Evolutionary conservation across 2,329 filamentous ascomycete genomes (phyloP).

Genomic region (Aquanectria penicillioides): DNA sequence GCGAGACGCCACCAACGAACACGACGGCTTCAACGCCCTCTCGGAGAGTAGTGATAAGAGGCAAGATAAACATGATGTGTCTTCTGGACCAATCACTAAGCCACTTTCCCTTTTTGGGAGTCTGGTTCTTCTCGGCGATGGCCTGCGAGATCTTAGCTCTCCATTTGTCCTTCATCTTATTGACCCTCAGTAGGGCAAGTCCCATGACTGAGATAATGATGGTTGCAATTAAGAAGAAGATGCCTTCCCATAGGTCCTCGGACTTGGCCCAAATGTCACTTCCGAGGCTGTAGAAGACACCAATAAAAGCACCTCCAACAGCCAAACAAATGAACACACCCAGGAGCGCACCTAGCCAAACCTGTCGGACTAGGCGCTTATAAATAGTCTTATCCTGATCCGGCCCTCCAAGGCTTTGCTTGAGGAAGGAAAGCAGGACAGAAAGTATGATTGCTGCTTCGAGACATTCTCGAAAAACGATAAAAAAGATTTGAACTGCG

Average conservation of each 20-base stretch:
- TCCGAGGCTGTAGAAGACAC: conserved; percentile 73
- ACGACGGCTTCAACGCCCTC: conserved; percentile 82
- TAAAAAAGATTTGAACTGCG: conserved; percentile 82
- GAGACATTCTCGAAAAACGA: conserved; percentile 82
- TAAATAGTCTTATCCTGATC: conserved; percentile 67
- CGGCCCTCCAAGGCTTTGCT: conserved; percentile 74
- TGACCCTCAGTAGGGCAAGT: conserved; percentile 75
- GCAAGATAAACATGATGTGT: conserved; percentile 80
- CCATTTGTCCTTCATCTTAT: conserved; percentile 83
- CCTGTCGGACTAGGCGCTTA: conserved; percentile 72
- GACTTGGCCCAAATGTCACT: conserved; percentile 68
- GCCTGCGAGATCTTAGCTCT: conserved; percentile 75
- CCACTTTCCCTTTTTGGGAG: conserved; percentile 49
- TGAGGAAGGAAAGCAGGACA: conserved; percentile 80
- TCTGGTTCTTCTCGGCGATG: conserved; percentile 60
- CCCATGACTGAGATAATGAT: conserved; percentile 80
- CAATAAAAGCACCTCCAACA: conserved; percentile 72
- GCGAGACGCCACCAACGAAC: conserved; percentile 79
- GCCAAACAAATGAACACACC: conserved; percentile 70
- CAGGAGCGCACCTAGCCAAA: conserved; percentile 71
- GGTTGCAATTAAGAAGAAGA: conserved; percentile 74
- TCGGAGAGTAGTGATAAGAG: conserved; percentile 80
- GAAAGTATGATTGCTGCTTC: conserved; percentile 84
- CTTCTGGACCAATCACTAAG: conserved; percentile 69
- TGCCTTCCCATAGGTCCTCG: conserved; percentile 79